Conservation (phyloP, 805 yeast species). For the Cyberlindnera mississippiensis region DNA sequence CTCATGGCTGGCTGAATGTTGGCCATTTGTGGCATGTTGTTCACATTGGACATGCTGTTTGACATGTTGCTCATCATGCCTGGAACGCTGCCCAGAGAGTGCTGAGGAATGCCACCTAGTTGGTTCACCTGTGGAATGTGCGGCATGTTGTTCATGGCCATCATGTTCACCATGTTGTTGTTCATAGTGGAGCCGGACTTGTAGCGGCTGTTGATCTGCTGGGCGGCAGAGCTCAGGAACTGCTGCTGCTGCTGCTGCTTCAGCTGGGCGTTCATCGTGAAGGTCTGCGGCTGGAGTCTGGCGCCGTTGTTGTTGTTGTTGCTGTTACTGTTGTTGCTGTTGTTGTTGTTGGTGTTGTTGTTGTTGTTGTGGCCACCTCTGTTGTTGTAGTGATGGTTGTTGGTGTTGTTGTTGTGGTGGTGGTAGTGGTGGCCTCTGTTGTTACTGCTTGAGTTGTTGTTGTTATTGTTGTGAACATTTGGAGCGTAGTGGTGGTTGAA, state of each 20-base stretch:
- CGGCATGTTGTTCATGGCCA: conserved; percentile 5
- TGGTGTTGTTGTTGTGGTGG: conserved; percentile 5
- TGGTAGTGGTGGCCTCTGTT: conserved; percentile 7
- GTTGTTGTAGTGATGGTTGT: conserved; percentile 11
- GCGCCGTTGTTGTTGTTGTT: conserved; percentile 24
- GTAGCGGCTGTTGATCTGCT: conserved; percentile 20
- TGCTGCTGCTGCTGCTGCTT: conserved; percentile 27
- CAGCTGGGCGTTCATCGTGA: conserved; percentile 23
- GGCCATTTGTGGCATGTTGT: conserved; percentile 6
- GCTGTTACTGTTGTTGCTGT: conserved; percentile 20
- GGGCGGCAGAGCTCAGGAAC: conserved; percentile 16
- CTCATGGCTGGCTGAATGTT: not conserved
- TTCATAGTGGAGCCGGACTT: conserved; percentile 10
- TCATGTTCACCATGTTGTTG: conserved; percentile 2
- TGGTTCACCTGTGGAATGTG: conserved; percentile 3
- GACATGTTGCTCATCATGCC: not conserved
- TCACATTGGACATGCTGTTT: conserved; percentile 1
- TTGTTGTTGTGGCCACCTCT: conserved; percentile 5
- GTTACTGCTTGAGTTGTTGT: conserved; percentile 7
- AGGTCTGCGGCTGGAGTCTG: conserved; percentile 16
- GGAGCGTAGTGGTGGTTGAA: conserved; percentile 31
- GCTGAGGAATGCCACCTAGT: not conserved
- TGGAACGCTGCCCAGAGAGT: not conserved
- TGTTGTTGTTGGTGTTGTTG: conserved; percentile 5
- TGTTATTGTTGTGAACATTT: conserved; percentile 22